These are phyloP conservation scores for Scenedesmus sp. DNA, from an alignment of 163 green algal species.

Conservation along the genomic window DNA sequence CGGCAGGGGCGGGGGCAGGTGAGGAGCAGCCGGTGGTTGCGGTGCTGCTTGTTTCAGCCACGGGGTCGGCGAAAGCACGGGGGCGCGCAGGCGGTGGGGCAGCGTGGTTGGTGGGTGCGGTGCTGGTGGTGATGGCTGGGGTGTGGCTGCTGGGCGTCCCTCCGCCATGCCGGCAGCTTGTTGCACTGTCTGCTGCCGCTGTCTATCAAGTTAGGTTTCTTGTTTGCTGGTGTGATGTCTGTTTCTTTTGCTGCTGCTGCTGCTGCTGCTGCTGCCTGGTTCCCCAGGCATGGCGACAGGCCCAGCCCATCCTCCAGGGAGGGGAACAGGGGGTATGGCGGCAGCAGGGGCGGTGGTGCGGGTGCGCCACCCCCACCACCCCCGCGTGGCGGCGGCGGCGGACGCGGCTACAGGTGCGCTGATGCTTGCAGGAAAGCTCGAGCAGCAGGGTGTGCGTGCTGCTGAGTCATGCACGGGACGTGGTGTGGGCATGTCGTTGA, in stretches of 20 bases:
- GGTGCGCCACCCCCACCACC: constrained; percentile 20
- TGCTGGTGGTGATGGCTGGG: too few species aligned
- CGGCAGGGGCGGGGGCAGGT: background rate
- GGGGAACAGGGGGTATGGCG: constrained; percentile 1
- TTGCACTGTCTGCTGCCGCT: too few species aligned
- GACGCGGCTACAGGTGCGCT: background rate
- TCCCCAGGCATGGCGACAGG: background rate
- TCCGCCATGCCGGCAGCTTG: too few species aligned
- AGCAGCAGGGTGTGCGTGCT: background rate
- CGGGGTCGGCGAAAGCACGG: too few species aligned
- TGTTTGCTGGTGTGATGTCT: background rate
- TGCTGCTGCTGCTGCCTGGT: background rate
- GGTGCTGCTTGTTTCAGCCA: background rate
- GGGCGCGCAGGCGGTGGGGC: too few species aligned
- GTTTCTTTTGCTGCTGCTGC: background rate
- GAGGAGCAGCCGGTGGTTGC: background rate
- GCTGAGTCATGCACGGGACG: too few species aligned
- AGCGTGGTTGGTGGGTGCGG: too few species aligned
- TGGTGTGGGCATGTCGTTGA: too few species aligned
- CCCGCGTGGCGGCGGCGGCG: background rate
- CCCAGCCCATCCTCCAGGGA: background rate
- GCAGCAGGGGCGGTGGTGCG: background rate
- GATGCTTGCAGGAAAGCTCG: background rate
- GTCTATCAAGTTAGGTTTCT: too few species aligned
- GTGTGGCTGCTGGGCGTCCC: too few species aligned